A percentile compares a stretch with the other conserved stretches of the same genome.
These are phyloP conservation scores for Malassezia globosa DNA, from an alignment of 1,284 basidiomycete species.

Conservation along the genomic window DNA sequence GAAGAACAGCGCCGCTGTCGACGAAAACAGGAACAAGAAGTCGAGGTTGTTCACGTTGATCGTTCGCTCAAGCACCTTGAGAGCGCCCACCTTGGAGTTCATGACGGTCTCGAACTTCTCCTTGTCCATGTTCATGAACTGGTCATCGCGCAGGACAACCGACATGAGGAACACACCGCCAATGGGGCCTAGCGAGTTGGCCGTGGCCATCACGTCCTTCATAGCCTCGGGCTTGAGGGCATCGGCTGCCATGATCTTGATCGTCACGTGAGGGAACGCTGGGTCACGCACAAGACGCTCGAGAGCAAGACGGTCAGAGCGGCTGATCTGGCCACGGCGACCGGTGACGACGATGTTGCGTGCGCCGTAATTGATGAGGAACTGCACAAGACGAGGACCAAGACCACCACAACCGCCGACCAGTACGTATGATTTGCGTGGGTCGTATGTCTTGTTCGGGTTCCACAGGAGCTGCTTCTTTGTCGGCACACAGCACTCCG, in stretches of 20 bases:
- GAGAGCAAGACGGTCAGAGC: conserved; percentile 17
- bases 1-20: conserved; percentile 19
- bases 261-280: conserved; percentile 17
- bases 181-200: conserved; percentile 9
- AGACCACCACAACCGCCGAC: conserved; percentile 24
- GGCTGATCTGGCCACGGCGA: conserved; percentile 17
- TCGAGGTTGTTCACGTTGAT: conserved; percentile 14
- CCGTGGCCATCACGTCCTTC: conserved; percentile 15
- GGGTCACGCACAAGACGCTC: conserved; percentile 17
- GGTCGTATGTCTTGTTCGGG: conserved; percentile 17
- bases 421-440: conserved; percentile 18
- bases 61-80: conserved; percentile 13
- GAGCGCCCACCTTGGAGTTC: conserved; percentile 17
- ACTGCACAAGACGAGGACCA: conserved; percentile 17
- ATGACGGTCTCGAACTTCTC: conserved; percentile 19
- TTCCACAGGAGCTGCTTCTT: conserved; percentile 2
- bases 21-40: conserved; percentile 20
- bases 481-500: background rate
- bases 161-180: conserved; percentile 20
- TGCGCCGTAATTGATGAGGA: conserved; percentile 17
- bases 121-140: conserved; percentile 18
- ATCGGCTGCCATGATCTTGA: conserved; percentile 18
- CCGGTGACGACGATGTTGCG: conserved; percentile 22
- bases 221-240: conserved; percentile 15
- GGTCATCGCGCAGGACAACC: conserved; percentile 18